phyloP scores from a whole-genome alignment of 2,329 filamentous ascomycete genomes.

The Volutella citrinella region DNA sequence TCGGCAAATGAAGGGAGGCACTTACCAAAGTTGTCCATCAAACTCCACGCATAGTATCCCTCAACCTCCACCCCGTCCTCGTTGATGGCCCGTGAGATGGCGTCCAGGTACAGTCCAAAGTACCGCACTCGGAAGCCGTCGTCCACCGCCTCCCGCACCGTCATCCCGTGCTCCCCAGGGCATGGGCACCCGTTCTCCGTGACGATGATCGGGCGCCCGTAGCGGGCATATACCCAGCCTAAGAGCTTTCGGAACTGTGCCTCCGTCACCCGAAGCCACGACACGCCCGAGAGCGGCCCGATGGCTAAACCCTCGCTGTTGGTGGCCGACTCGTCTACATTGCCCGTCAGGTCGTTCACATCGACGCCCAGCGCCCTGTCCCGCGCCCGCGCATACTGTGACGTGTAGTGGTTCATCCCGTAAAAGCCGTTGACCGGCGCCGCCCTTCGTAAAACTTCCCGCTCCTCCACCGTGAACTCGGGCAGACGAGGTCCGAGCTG shows the following conservation, averaged over 20 bases:
- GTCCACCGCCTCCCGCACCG: constrained; percentile 23
- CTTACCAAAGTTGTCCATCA: constrained; percentile 35
- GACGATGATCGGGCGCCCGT: constrained; percentile 13
- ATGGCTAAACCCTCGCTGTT: constrained; percentile 21
- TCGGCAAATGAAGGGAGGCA: too few species aligned
- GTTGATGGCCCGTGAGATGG: constrained; percentile 22
- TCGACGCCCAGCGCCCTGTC: constrained; percentile 16
- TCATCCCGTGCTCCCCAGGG: constrained; percentile 21
- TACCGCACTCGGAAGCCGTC: constrained; percentile 17
- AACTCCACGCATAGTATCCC: constrained; percentile 34
- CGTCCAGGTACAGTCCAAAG: constrained; percentile 22
- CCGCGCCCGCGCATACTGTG: constrained; percentile 26
- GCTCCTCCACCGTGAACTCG: constrained; percentile 13
- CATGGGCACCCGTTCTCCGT: constrained; percentile 25
- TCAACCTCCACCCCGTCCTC: constrained; percentile 29
- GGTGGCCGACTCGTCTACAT: constrained; percentile 12
- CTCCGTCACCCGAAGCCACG: constrained; percentile 14
- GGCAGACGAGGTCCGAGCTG: constrained; percentile 19
- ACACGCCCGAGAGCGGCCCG: constrained; percentile 8
- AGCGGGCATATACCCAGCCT: constrained; percentile 18
- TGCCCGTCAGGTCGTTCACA: constrained; percentile 16
- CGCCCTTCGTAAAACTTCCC: constrained; percentile 6
- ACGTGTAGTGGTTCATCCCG: constrained; percentile 35
- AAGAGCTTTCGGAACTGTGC: constrained; percentile 19
- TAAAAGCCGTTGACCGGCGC: constrained; percentile 25